Evolutionary conservation across 202 grass and related monocot species (phyloP), one percentile per base, ranked within the genome.

Genomic region (Zoysia matrella): DNA sequence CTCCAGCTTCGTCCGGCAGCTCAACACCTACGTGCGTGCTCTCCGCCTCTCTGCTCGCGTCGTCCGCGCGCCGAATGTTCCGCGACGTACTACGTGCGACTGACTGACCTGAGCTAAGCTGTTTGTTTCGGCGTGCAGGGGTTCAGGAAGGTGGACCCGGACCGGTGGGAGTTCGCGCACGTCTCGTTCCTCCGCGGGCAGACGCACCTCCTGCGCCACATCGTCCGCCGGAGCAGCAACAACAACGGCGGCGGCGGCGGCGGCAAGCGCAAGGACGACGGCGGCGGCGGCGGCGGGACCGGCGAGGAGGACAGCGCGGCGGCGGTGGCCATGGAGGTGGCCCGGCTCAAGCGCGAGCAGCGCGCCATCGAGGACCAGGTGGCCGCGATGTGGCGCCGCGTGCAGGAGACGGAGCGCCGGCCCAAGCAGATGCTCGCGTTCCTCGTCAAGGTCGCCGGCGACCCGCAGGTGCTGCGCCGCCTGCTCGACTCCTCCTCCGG

Each of bases 381-480:
- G 49, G 80, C 88, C 4, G 44, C 84, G 6, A 97, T 97, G 94
- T 92, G 89, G 92, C 83, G 81, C 5, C 83, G 90, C 39, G 86
- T 97, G 81, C 76, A 97, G 83, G 94, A 97, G 83, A 89, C 90
- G 0, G 90, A 97, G 86, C 87, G 80, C 66, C 51, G 83, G 13
- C 89, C 94, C 74, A 84, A 86, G 83, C 94, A 94, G 72, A 94
- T 97, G 94, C 88, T 94, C 67, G 92, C 90, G 2, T 92, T 97
- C 81, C 75, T 97, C 76, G 11, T 97, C 42, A 93, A 91, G 82
- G 82, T 97, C n/a, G 94, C 79, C 22, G 89, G 87, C 4, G 87
- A 88, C 67, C 76, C 89, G 4, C 79, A 87, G 48, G 62, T 93
- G 73, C 86, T 93, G 64, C 86, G 77, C 53, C 83, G 74, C 22